A percentile compares a stretch with the other conserved stretches of the same genome.
These are phyloP conservation scores for Aspergillus sp. DNA, from an alignment of 2,329 filamentous ascomycete species.

Conservation along the genomic window DNA sequence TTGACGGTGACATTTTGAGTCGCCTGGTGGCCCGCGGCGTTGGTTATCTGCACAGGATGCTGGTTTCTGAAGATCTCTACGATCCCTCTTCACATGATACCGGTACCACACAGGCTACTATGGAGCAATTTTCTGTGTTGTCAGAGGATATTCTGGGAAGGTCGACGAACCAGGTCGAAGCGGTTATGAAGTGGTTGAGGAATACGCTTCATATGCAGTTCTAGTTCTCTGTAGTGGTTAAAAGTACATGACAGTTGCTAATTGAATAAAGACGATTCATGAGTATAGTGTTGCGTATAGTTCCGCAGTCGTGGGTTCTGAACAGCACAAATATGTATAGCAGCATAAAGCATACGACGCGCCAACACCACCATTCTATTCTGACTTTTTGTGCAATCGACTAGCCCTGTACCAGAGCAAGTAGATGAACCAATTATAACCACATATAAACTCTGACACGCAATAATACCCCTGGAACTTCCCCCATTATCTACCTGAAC, in stretches of 20 bases:
- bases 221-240: constrained; percentile 4
- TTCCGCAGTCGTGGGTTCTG: not conserved
- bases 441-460: no score
- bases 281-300: not conserved
- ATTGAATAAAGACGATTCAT: no score
- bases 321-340: not conserved
- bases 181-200: constrained; percentile 31
- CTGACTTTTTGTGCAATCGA: no score
- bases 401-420: no score
- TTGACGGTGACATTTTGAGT: constrained; percentile 61
- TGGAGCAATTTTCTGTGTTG: constrained; percentile 43
- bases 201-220: constrained; percentile 22
- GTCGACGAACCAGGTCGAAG: constrained; percentile 16
- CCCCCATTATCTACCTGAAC: not conserved
- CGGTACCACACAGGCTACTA: constrained; percentile 12
- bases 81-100: constrained; percentile 6
- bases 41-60: constrained; percentile 22
- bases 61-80: constrained; percentile 18
- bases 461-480: not conserved
- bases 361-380: not conserved
- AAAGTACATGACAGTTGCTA: no score
- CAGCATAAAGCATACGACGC: not conserved
- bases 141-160: constrained; percentile 45
- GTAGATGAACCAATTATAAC: no score
- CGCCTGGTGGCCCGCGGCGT: constrained; percentile 45